A percentile compares a stretch with the other conserved stretches of the same genome.
These are phyloP conservation scores for Dioscorea dumetorum DNA, from an alignment of 106 monocot genomes.

Conservation along the genomic window DNA sequence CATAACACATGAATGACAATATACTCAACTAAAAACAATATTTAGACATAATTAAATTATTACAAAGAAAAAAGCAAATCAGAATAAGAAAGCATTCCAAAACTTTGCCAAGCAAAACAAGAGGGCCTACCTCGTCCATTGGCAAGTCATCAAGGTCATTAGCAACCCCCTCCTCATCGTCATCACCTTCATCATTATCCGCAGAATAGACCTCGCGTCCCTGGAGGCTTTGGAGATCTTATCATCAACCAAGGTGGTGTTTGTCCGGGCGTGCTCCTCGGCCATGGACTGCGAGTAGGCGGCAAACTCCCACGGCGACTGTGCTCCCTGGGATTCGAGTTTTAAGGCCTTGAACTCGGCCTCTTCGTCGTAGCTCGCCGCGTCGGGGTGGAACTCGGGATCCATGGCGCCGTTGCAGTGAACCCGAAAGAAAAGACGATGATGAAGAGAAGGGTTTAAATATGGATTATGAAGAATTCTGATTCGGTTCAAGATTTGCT, in stretches of 20 bases:
- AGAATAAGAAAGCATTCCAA: too few relatives aligned
- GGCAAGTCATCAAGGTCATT: conserved; percentile 2
- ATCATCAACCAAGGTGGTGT: conserved; percentile 77
- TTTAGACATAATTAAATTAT: too few relatives aligned
- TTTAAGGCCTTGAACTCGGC: neutral
- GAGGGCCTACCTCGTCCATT: neutral
- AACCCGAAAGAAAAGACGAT: too few relatives aligned
- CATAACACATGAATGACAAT: too few relatives aligned
- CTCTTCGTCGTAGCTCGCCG: conserved; percentile 47
- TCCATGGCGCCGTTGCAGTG: conserved; percentile 15
- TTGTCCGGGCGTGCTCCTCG: conserved; percentile 63
- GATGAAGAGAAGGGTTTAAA: too few relatives aligned
- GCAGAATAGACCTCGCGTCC: conserved; percentile 21
- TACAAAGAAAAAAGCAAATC: too few relatives aligned
- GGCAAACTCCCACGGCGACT: conserved; percentile 89
- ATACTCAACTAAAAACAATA: too few relatives aligned
- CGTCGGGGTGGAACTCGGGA: conserved; percentile 34
- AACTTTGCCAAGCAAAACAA: too few relatives aligned
- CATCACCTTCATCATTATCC: conserved; percentile 22
- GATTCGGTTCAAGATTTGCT: too few relatives aligned
- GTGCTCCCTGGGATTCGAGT: too few relatives aligned
- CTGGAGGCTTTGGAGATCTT: conserved; percentile 56
- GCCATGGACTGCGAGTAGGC: conserved; percentile 68
- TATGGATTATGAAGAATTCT: too few relatives aligned
- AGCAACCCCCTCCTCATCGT: conserved; percentile 7